Evolutionary conservation across 805 yeast species (phyloP), one percentile per base, ranked within the genome.

Genomic region (Yarrowia hollandica): DNA sequence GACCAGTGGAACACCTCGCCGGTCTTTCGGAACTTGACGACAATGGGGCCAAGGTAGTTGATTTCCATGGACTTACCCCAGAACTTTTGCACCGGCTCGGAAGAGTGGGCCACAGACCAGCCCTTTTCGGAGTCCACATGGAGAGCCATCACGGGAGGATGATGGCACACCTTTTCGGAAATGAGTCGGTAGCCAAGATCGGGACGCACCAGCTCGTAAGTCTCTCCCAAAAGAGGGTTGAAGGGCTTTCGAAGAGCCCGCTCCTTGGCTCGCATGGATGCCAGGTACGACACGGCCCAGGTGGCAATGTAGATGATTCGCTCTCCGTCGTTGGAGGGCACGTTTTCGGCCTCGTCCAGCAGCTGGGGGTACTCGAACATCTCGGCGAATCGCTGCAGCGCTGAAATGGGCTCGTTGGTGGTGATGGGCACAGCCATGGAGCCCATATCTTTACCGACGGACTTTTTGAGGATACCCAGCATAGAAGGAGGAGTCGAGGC

Each of bases 61-160:
- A 94, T 74, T 69, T 94, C 98, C 7, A 88, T 83, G 23, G 91
- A 84, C 73, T 92, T 94, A 52, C 98, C 97, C 96, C 97, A 92
- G 67, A 89, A 88, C 70, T 90, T 90, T 66, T 91, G 97, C 52
- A 80, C 82, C 3, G 78, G 78, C 31, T 74, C 64, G n/a, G 79
- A 71, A 4, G 74, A 68, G 64, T 69, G 74, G 19, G 68, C 68
- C 16, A 68, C 61, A 1, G 73, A 66, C 98, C 98, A 94, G 21
- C 79, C 72, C 7, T 74, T 70, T 12, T 52, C 55, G 21, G 88
- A 78, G 60, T 92, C 97, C 5, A 83, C 88, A 69, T 82, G 84
- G 19, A 85, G 76, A 0, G 97, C 97, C 74, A 90, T 83, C 2
- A 91, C 82, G 14, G 85, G 84, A 2, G 99, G 99, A 60, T 88